Evolutionary conservation across 2,329 filamentous ascomycete species (phyloP), one percentile per base, ranked within the genome.

Genomic region (Berkeleyomyces rouxiae): DNA sequence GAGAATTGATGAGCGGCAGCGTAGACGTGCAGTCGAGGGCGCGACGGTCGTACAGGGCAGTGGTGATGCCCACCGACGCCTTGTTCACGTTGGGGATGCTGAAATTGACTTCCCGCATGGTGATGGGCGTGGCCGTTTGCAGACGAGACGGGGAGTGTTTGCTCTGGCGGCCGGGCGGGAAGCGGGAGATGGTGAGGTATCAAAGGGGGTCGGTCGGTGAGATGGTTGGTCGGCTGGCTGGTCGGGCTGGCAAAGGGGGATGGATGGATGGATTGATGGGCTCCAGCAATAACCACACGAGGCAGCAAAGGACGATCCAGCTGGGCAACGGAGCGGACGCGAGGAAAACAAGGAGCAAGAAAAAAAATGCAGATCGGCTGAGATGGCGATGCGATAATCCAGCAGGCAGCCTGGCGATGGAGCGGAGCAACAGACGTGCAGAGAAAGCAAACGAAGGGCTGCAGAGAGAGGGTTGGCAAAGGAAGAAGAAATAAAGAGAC

Each of bases 81-180:
- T 97, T 97, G 77, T 97, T 97, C 82, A 95, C 90, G 81, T 93
- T 96, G 62, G 93, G 92, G 73, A 97, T 96, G 78, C 91, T 96
- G 77, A 97, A 97, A 77, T 97, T 97, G 78, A 96, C 91, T 83
- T 99, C 93, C 79, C 93, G 89, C 93, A 99, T 99, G 76, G 74
- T 92, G 82, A 44, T 43, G 47, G 37, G 43, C 31, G 37, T 23
- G 37, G 37, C n/a, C 57, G 16, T 4, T 31, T 11, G 31, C 7
- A 55, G 49, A 9, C 49, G 49, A 13, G 57, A 11, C 7, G 57
- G 33, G 11, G 57, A 3, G 57, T 46, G 33, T 10, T 55, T 10
- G 13, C 49, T 39, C 13, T 13, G 49, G 13, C 36, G 23, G 10
- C 23, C 49, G 31, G 23, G 13, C 40, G 40, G 31, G 7, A 39